These are phyloP conservation scores for Tripterygium wilfordii DNA, from an alignment of 177 flowering plant genomes.

Conservation along the genomic window DNA sequence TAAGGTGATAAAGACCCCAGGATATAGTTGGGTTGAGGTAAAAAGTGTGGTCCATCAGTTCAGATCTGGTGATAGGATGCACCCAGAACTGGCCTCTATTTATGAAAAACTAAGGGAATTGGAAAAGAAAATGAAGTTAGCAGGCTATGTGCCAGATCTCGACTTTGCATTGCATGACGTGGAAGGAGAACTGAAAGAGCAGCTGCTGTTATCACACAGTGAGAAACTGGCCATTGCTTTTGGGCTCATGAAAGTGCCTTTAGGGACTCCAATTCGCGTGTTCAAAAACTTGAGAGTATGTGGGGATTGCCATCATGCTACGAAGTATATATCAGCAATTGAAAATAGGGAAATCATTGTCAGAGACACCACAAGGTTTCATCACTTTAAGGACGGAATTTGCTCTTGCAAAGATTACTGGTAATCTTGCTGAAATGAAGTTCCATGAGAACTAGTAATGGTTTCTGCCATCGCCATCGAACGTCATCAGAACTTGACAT, in stretches of 20 bases:
- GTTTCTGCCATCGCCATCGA: no score
- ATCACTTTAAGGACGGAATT: conserved; percentile 60
- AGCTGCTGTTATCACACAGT: conserved; percentile 52
- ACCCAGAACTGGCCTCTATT: conserved; percentile 41
- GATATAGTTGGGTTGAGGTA: conserved; percentile 87
- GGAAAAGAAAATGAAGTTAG: conserved; percentile 52
- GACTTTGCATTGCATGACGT: conserved; percentile 67
- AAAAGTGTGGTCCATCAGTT: conserved; percentile 59
- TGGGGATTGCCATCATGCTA: conserved; percentile 67
- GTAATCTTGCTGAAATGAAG: conserved; percentile 20
- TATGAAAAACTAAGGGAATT: conserved; percentile 49
- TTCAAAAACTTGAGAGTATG: conserved; percentile 80
- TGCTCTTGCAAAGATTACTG: conserved; percentile 84
- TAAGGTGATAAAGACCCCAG: conserved; percentile 57
- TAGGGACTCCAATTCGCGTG: conserved; percentile 43
- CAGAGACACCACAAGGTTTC: conserved; percentile 73
- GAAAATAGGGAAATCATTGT: conserved; percentile 68
- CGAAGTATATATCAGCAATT: conserved; percentile 53
- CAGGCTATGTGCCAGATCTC: conserved; percentile 57
- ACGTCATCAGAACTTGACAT: no score
- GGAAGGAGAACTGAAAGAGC: conserved; percentile 57
- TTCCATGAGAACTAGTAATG: no score
- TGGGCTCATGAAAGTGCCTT: conserved; percentile 47
- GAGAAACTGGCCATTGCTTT: conserved; percentile 79
- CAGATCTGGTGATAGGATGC: conserved; percentile 68